phyloP scores from a whole-genome alignment of 192 early-diverging fungal species.

The Coemansia sp. region DNA sequence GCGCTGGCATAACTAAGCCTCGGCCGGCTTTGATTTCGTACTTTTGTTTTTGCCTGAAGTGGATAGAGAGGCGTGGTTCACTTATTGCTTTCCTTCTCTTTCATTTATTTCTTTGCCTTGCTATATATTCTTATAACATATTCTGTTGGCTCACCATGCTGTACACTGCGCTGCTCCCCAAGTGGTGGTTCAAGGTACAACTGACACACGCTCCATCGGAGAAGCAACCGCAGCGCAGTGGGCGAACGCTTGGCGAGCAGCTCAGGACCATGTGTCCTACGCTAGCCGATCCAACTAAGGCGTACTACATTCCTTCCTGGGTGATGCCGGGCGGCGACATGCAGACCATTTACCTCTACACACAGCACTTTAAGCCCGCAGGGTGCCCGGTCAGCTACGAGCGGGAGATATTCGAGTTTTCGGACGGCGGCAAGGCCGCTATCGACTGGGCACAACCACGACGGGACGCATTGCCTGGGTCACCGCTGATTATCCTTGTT shows the following conservation, averaged over 20 bases:
- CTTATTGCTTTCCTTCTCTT: not conserved
- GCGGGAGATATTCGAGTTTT: slow-evolving; percentile 52
- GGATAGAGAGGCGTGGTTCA: not conserved
- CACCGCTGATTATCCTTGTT: slow-evolving; percentile 43
- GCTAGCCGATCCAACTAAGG: slow-evolving; percentile 56
- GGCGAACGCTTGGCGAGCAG: slow-evolving; percentile 29
- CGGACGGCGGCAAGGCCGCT: slow-evolving; percentile 46
- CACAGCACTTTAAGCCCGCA: slow-evolving; percentile 53
- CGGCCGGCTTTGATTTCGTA: not conserved
- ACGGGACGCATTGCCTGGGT: not conserved
- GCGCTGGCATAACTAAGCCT: not conserved
- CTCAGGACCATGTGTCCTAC: slow-evolving; percentile 56
- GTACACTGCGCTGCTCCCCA: slow-evolving; percentile 36
- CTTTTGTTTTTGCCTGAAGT: not conserved
- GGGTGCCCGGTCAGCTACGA: slow-evolving; percentile 45
- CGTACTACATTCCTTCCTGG: slow-evolving; percentile 67
- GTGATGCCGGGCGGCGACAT: slow-evolving; percentile 75
- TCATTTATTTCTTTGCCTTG: not conserved
- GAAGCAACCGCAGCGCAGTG: slow-evolving; percentile 36
- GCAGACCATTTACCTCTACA: slow-evolving; percentile 67
- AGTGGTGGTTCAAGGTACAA: slow-evolving; percentile 38
- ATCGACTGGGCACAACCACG: slow-evolving; percentile 49
- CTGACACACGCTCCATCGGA: slow-evolving; percentile 47
- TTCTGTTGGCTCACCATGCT: slow-evolving; percentile 9
- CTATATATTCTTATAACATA: not conserved